Conservation (phyloP, 176 grass and related monocot genomes). For the Raddia distichophylla region DNA sequence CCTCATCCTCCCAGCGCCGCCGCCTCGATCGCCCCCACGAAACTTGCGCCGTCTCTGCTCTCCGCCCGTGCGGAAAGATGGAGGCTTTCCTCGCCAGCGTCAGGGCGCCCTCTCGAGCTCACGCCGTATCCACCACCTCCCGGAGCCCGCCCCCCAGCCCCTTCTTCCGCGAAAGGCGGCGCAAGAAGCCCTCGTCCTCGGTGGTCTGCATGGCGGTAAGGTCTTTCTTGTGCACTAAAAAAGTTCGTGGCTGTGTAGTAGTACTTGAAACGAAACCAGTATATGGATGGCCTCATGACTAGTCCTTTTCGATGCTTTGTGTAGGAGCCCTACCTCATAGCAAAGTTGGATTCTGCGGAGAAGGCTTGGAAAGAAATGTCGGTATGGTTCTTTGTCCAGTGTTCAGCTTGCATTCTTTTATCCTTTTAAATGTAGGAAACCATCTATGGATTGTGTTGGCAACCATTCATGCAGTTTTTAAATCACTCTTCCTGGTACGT, state of each 20-base stretch:
- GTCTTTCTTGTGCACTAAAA: neutral
- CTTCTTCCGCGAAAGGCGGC: slow-evolving; percentile 29
- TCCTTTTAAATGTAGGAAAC: neutral
- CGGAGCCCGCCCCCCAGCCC: neutral
- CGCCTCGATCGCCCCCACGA: neutral
- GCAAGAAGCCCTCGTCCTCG: slow-evolving; percentile 37
- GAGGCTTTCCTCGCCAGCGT: slow-evolving; percentile 66
- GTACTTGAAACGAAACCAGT: neutral
- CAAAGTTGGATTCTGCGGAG: slow-evolving; percentile 87
- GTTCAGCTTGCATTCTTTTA: neutral
- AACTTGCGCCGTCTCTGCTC: neutral
- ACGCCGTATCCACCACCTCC: slow-evolving; percentile 16
- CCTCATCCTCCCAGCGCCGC: too few relatives aligned
- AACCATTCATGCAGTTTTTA: neutral
- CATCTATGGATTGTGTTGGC: neutral
- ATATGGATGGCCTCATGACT: neutral
- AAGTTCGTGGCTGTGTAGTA: neutral
- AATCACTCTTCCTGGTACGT: neutral
- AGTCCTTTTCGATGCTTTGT: neutral
- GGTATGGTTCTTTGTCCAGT: slow-evolving; percentile 58
- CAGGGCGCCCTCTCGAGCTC: slow-evolving; percentile 48
- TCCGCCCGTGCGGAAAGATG: slow-evolving; percentile 42
- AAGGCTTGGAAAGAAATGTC: slow-evolving; percentile 90
- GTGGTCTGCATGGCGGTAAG: slow-evolving; percentile 89
- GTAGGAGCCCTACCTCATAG: slow-evolving; percentile 86